A percentile compares a stretch with the other conserved stretches of the same genome.
Evolutionary conservation across 805 yeast genomes (phyloP).

Genomic region (Candida dendrica): DNA sequence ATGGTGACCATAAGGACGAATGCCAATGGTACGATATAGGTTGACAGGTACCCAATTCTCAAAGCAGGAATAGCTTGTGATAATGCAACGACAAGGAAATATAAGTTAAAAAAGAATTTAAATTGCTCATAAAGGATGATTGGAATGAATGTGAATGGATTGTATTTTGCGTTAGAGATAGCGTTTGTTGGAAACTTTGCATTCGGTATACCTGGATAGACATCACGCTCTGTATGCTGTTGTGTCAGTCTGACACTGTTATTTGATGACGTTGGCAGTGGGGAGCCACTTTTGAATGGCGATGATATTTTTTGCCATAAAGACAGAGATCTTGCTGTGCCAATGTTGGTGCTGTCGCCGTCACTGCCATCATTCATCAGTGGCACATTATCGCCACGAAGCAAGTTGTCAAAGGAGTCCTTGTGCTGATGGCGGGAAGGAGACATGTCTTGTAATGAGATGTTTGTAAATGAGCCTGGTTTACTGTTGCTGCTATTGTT

Average conservation of each 20-base stretch:
- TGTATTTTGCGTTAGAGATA: constrained; percentile 90
- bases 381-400: constrained; percentile 13
- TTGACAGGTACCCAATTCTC: constrained; percentile 87
- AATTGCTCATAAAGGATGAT: constrained; percentile 89
- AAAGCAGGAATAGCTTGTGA: constrained; percentile 87
- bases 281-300: neutral
- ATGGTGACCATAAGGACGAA: constrained; percentile 90
- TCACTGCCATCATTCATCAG: constrained; percentile 5
- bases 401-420: constrained; percentile 19
- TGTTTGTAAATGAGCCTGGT: constrained; percentile 22
- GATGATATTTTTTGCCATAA: neutral
- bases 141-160: constrained; percentile 82
- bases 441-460: constrained; percentile 25
- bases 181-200: constrained; percentile 57
- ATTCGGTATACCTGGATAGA: constrained; percentile 35
- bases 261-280: constrained; percentile 6
- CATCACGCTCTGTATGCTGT: constrained; percentile 29
- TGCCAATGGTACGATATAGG: constrained; percentile 89
- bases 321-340: constrained; percentile 1
- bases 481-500: constrained; percentile 12
- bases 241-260: constrained; percentile 20
- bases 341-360: constrained; percentile 11
- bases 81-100: constrained; percentile 86
- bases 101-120: constrained; percentile 91
- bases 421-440: constrained; percentile 10